Base-by-base conservation (phyloP, 2,329 filamentous ascomycete genomes). In the Pseudogymnoascus sp. region DNA sequence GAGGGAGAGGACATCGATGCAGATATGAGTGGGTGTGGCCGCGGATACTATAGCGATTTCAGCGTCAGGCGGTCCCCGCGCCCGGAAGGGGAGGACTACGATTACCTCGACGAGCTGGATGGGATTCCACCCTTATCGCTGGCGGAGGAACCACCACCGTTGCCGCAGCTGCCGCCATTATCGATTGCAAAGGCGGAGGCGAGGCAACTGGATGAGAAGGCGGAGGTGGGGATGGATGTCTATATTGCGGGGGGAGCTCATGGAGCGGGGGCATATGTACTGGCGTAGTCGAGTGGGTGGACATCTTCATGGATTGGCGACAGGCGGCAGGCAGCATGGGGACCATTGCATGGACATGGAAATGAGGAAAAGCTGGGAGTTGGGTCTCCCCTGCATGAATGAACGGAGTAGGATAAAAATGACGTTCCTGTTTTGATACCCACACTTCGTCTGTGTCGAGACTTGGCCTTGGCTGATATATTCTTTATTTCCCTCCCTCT, bases 81-180 rank as follows among this genome's bases (percentile, higher is more conserved):
- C 3, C 34, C 46, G 5, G 64, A 61, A 6, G 69, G 63, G 6
- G 70, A 72, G 28, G 69, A 71, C n/a, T 72, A 70, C 62, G 72
- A 69, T 12, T 73, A 71, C 59, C 66, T 74, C 2, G 72, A 73
- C 66, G 68, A 71, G 6, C 65, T 74, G 2, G 71, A 74, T 64
- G 72, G 72, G 4, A 72, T 73, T 43, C 66, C 64, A 25, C 63
- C 70, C 43, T 65, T 72, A 56, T 65, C 72, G 18, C 69, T 70
- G 12, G 69, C 71, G 40, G 65, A 65, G 23, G 68, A 67, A 46
- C 69, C 68, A 9, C 56, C 68, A 23, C 66, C 69, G 49, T 70
- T 69, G 5, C 64, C 64, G 9, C 68, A 72, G 37, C 49, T 56
- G 9, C 49, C 49, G 25, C n/a, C n/a, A 34, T 31, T 56, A 9